Evolutionary conservation across 441 rosid genomes (phyloP).

Genomic region (Adansonia rubrostipa): DNA sequence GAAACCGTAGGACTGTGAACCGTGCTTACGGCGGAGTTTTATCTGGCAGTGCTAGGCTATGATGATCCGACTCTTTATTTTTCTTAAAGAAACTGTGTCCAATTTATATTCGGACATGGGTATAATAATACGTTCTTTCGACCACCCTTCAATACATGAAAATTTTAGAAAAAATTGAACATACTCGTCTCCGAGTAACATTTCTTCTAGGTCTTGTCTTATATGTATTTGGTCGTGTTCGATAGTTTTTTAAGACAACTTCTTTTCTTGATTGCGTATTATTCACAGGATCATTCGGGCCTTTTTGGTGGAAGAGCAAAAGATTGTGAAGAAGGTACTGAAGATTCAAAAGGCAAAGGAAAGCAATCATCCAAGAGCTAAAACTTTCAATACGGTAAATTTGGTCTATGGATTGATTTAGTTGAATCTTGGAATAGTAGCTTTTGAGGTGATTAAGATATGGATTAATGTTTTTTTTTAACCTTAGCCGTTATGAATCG

Average conservation of each 20-base stretch:
- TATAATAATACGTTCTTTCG: too few relatives aligned
- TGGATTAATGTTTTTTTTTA: conserved; percentile 19
- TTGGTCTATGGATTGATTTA: conserved; percentile 20
- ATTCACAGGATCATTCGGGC: conserved; percentile 56
- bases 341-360: conserved; percentile 72
- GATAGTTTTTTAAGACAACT: background rate
- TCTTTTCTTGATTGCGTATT: background rate
- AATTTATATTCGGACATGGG: too few relatives aligned
- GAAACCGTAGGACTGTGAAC: conserved; percentile 31
- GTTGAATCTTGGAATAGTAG: conserved; percentile 34
- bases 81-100: too few relatives aligned
- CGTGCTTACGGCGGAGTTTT: conserved; percentile 32
- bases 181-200: too few relatives aligned
- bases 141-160: too few relatives aligned
- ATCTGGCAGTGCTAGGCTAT: conserved; percentile 20
- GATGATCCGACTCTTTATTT: too few relatives aligned
- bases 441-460: conserved; percentile 12
- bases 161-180: too few relatives aligned
- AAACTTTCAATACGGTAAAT: conserved; percentile 29
- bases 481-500: conserved; percentile 35
- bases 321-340: conserved; percentile 52
- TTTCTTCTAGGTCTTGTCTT: background rate
- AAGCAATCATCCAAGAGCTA: conserved; percentile 41
- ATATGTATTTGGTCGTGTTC: background rate
- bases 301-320: conserved; percentile 51